These are phyloP conservation scores for Pseudogymnoascus sp. DNA, from an alignment of 2,329 filamentous ascomycete genomes.

Conservation along the genomic window DNA sequence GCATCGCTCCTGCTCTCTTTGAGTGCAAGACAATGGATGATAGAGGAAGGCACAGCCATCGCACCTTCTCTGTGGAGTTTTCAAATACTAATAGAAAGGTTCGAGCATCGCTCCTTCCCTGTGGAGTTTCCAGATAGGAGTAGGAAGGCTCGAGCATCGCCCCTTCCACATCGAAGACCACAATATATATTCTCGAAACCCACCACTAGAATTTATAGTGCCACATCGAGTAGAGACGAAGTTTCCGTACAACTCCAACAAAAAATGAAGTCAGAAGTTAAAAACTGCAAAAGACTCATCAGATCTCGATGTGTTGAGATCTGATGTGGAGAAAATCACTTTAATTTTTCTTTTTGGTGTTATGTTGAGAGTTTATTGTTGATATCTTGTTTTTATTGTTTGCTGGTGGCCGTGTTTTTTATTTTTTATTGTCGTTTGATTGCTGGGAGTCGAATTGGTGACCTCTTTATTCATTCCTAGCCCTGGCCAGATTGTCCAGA, in stretches of 20 bases:
- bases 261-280: not conserved
- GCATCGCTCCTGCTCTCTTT: not conserved
- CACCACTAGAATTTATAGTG: no score
- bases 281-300: not conserved
- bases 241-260: not conserved
- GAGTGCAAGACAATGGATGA: not conserved
- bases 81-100: no score
- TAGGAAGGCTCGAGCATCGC: not conserved
- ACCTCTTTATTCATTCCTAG: not conserved
- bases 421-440: no score
- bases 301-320: not conserved
- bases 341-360: conserved; percentile 3
- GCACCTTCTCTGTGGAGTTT: not conserved
- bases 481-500: conserved; percentile 1
- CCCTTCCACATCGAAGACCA: not conserved
- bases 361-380: not conserved
- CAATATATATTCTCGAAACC: not conserved
- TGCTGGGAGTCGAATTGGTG: not conserved
- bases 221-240: no score
- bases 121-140: not conserved
- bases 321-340: not conserved
- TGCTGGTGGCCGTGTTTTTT: no score
- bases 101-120: not conserved
- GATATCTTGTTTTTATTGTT: not conserved
- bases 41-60: not conserved